Percentiles rank a stretch among this genome's conserved stretches.
These are phyloP conservation scores for Salix arbutifolia DNA, from an alignment of 345 rosid species.

Conservation along the genomic window DNA sequence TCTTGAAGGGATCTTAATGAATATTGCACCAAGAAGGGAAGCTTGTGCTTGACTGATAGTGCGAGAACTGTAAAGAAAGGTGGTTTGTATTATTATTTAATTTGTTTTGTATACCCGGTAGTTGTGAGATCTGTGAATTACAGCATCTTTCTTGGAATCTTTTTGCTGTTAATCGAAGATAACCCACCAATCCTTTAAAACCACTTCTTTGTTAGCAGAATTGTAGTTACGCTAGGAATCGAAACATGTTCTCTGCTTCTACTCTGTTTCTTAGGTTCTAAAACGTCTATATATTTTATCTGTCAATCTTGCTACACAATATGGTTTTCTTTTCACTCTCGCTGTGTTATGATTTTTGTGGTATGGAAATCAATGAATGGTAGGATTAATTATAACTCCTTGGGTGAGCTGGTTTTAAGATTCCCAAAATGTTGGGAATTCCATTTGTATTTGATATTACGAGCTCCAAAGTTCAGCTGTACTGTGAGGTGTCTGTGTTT, in stretches of 20 bases:
- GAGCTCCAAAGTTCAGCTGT: background rate
- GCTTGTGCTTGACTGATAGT: constrained; percentile 16
- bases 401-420: background rate
- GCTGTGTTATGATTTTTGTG: background rate
- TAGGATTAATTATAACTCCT: background rate
- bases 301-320: background rate
- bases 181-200: background rate
- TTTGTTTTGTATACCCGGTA: background rate
- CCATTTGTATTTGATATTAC: background rate
- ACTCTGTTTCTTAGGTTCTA: background rate
- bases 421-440: background rate
- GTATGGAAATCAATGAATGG: background rate
- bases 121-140: background rate
- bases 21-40: constrained; percentile 28
- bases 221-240: background rate
- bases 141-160: background rate
- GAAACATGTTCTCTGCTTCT: background rate
- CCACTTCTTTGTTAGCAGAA: background rate
- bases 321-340: background rate
- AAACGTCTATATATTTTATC: background rate
- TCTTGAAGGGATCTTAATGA: constrained; percentile 49
- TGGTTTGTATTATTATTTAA: background rate
- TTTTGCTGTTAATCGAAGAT: background rate
- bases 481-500: background rate
- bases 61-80: background rate